Evolutionary conservation across 1,139 yeast species (phyloP), one percentile per base, ranked within the genome.

Genomic region (Kodamaea sp.): DNA sequence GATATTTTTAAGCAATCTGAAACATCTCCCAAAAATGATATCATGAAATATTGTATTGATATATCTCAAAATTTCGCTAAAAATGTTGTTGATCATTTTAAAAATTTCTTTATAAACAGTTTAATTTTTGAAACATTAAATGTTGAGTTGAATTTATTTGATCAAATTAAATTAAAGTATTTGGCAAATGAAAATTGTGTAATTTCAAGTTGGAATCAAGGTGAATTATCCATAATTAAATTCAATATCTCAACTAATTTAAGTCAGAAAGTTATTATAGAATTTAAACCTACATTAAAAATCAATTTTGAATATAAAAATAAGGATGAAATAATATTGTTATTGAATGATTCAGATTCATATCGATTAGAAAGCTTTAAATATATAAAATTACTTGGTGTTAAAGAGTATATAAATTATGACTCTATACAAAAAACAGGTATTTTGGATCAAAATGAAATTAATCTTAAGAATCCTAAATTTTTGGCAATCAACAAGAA

Each of bases 401-500:
- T 29, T 22, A 15, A 15, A 15, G 29, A 29, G 22, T 24, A 33
- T 29, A 15, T 15, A 39, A 34, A 41, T 32, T 43, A 43, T 41
- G 42, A 44, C 32, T 22, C 40, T 4, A 41, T 46, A 5, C 29
- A 26, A 9, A 34, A 31, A 5, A 34, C 25, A n/a, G 40, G 41
- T 2, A n/a, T 33, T 2, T 35, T 49, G 27, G 20, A 27, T 4
- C 38, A 34, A 7, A 40, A 36, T 2, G 39, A 39, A 5, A 34
- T 50, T 10, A 30, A 32, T 4, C 40, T 53, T 12, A 42, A 45
- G 22, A 32, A 43, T 3, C 66, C 69, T 7, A 46, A 47, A 9
- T 45, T 52, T 26, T 37, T 71, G 34, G 53, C 72, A 1, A 43
- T 67, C 24, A 63, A 61, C 42, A 43, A 51, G 15, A 39, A 41